Conservation (phyloP, 139 green algal genomes). For the Microglena sp. region DNA sequence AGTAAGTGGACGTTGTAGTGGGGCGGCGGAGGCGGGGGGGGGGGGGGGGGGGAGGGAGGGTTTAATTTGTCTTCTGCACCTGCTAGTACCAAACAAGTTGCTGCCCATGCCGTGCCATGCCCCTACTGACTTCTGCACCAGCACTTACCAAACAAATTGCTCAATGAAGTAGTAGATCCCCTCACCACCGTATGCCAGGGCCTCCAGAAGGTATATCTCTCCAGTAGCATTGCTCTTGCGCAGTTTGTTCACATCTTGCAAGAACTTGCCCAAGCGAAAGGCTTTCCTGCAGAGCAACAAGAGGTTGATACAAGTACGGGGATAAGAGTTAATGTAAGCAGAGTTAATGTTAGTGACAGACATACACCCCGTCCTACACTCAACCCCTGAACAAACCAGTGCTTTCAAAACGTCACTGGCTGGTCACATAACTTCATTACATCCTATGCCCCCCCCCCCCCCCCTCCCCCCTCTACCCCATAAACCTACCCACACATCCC, state of each 20-base stretch:
- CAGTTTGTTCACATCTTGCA: slow-evolving; percentile 58
- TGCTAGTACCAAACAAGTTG: too few relatives aligned
- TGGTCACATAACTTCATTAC: too few relatives aligned
- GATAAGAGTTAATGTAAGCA: background rate
- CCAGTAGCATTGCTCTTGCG: slow-evolving; percentile 34
- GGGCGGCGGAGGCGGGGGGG: background rate
- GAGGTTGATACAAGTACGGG: background rate
- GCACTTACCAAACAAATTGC: slow-evolving; percentile 57
- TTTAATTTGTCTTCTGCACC: background rate
- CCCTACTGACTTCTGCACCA: too few relatives aligned
- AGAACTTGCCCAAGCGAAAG: slow-evolving; percentile 72
- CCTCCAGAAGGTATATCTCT: slow-evolving; percentile 35
- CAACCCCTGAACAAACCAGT: too few relatives aligned
- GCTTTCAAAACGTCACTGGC: too few relatives aligned
- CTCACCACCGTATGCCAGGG: slow-evolving; percentile 57
- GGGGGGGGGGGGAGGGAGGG: too few relatives aligned
- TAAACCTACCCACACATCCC: too few relatives aligned
- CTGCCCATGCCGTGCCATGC: too few relatives aligned
- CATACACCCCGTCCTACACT: too few relatives aligned
- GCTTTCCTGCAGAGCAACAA: slow-evolving; percentile 51
- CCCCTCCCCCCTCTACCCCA: too few relatives aligned
- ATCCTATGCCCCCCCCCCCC: too few relatives aligned
- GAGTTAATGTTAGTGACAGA: background rate
- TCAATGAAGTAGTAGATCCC: slow-evolving; percentile 78
- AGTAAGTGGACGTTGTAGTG: background rate